Evolutionary conservation across 78 protist species (phyloP).

Genomic region (Dictyostelium capitatum): DNA sequence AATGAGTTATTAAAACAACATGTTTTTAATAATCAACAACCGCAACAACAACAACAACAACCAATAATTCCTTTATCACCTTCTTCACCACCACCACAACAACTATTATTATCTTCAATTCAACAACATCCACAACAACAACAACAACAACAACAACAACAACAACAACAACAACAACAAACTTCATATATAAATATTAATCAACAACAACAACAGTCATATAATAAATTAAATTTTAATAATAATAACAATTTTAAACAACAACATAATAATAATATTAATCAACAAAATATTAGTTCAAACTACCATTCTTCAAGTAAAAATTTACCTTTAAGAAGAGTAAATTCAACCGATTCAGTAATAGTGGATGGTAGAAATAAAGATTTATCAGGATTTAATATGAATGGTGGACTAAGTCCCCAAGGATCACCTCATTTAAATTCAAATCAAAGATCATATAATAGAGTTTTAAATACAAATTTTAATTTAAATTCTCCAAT

Average conservation of each 20-base stretch:
- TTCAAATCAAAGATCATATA: slow-evolving; percentile 23
- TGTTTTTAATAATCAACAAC: background rate
- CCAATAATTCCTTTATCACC: background rate
- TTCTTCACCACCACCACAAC: background rate
- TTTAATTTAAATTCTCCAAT: slow-evolving; percentile 1
- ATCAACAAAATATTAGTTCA: background rate
- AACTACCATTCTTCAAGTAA: background rate
- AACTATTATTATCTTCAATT: too few species aligned
- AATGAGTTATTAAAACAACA: slow-evolving; percentile 9
- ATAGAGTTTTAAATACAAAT: background rate
- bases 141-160: background rate
- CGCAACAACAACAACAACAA: background rate
- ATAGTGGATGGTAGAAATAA: slow-evolving; percentile 32
- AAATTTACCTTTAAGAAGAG: slow-evolving; percentile 58
- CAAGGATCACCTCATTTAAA: slow-evolving; percentile 29
- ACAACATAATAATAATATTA: background rate
- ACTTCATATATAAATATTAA: background rate
- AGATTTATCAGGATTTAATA: slow-evolving; percentile 10
- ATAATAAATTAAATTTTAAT: background rate
- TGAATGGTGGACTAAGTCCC: slow-evolving; percentile 16
- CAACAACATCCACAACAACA: background rate
- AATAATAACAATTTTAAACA: background rate
- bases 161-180: slow-evolving; percentile 24
- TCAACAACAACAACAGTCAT: background rate
- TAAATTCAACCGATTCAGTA: slow-evolving; percentile 68